Percentiles rank a stretch among this genome's conserved stretches.
Conservation (phyloP, 768 basidiomycete genomes). For the Asterophora lycoperdoides region DNA sequence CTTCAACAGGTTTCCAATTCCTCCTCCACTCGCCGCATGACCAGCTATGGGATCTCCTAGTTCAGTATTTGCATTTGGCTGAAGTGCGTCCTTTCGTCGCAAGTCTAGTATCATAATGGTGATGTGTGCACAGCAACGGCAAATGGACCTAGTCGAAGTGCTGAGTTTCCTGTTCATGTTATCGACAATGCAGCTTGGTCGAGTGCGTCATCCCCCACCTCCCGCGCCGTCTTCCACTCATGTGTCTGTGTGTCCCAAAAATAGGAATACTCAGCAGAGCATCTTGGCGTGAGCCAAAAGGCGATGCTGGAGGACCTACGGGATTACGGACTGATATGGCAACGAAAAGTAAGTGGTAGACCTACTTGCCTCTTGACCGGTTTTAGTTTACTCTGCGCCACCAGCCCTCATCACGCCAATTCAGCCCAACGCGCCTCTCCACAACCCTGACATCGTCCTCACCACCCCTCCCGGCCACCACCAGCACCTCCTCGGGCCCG, state of each 20-base stretch:
- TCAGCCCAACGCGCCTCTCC: slow-evolving; percentile 91
- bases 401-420: slow-evolving; percentile 71
- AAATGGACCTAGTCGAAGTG: slow-evolving; percentile 91
- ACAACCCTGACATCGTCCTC: slow-evolving; percentile 93
- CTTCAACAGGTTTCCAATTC: slow-evolving; percentile 94
- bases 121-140: slow-evolving; percentile 62
- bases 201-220: slow-evolving; percentile 42
- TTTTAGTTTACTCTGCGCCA: too few relatives aligned
- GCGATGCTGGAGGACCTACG: slow-evolving; percentile 90
- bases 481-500: slow-evolving; percentile 52
- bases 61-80: slow-evolving; percentile 84
- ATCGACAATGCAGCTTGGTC: slow-evolving; percentile 92
- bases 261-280: slow-evolving; percentile 87
- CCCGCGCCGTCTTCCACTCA: neutral
- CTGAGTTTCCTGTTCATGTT: slow-evolving; percentile 95
- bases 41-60: slow-evolving; percentile 91
- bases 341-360: slow-evolving; percentile 68
- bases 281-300: slow-evolving; percentile 71
- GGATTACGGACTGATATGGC: slow-evolving; percentile 93
- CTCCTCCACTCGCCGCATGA: slow-evolving; percentile 90
- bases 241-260: neutral
- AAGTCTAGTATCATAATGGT: slow-evolving; percentile 15
- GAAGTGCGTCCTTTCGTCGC: slow-evolving; percentile 51
- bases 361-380: slow-evolving; percentile 20
- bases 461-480: slow-evolving; percentile 67